Percentiles rank a stretch among this genome's conserved stretches.
Evolutionary conservation across 1,284 basidiomycete species (phyloP).

Genomic region (Malassezia nana): DNA sequence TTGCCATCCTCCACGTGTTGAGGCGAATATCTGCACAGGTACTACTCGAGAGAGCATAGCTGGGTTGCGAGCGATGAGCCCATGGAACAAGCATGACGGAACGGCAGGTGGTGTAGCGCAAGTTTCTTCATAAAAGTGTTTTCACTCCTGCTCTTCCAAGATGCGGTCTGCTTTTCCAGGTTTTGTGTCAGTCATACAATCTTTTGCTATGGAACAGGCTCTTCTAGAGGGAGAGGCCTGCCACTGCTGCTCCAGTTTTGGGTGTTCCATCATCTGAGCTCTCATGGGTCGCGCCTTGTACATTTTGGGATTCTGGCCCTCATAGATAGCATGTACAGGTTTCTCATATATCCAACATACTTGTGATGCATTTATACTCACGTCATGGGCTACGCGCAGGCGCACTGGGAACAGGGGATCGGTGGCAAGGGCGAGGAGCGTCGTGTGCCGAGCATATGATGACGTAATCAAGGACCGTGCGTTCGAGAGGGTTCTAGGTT

Average conservation of each 20-base stretch:
- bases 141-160: background rate
- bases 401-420: conserved; percentile 12
- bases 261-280: conserved; percentile 10
- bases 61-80: too few species aligned
- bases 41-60: conserved; percentile 4
- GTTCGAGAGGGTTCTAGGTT: conserved; percentile 14
- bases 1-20: background rate
- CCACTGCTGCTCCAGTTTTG: background rate
- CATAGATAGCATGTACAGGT: conserved; percentile 16
- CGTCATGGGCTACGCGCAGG: background rate
- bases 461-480: conserved; percentile 7
- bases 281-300: conserved; percentile 16
- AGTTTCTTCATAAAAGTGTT: too few species aligned
- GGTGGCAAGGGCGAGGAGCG: background rate
- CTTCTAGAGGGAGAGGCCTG: background rate
- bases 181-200: background rate
- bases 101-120: too few species aligned
- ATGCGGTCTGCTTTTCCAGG: conserved; percentile 5
- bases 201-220: background rate
- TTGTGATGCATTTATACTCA: background rate
- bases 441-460: background rate
- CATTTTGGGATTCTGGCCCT: conserved; percentile 14
- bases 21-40: background rate
- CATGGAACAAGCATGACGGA: too few species aligned
- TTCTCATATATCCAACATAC: conserved; percentile 15